Evolutionary conservation across 768 basidiomycete genomes (phyloP), one percentile per base, ranked within the genome.

Genomic region (Boletus subparvulus): DNA sequence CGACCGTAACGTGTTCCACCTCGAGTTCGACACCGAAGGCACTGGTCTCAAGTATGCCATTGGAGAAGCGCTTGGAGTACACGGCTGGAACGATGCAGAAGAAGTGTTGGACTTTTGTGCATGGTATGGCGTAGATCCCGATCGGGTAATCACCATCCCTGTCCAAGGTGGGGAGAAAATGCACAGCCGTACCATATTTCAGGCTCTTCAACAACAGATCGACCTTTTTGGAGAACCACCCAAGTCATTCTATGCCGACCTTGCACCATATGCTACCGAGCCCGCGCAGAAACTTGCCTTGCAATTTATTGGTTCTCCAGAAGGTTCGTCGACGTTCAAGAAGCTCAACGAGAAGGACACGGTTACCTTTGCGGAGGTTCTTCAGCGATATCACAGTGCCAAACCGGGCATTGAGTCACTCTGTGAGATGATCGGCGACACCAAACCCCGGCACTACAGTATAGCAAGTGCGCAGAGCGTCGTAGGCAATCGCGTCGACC

Each of bases 1-100:
- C 75, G 90, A 98, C 73, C 92, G 97, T 63, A 98, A 99, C 74
- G 94, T 99, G 33, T 98, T 98, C 80, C 97, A 99, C 75, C 82
- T 99, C 63, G 97, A 98, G 77, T 95, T 99, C 69, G 86, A 94
- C 70, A 93, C 92, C 3, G 77, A 83, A 28, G 91, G 92, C 33
- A 99, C 97, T 24, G 94, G 94, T 10, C 81, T 99, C 59, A 93
- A 89, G 74, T 99, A 99, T 73, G 86, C 84, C 36, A 93, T 98
- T 54, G 97, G 97, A 54, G 97, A 98, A 74, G 97, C 97, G 13
- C 85, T 99, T 40, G 97, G 95, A 43, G 80, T 98, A 42, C 94
- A 99, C 69, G 97, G 97, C 8, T 98, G 95, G 94, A 98, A 99
- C 72, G 94, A 98, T 68, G 83, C 83, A 41, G 74, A 81, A 50